Percentiles rank a stretch among this genome's conserved stretches.
phyloP scores from a whole-genome alignment of 345 rosid species.

The Hevea brasiliensis region DNA sequence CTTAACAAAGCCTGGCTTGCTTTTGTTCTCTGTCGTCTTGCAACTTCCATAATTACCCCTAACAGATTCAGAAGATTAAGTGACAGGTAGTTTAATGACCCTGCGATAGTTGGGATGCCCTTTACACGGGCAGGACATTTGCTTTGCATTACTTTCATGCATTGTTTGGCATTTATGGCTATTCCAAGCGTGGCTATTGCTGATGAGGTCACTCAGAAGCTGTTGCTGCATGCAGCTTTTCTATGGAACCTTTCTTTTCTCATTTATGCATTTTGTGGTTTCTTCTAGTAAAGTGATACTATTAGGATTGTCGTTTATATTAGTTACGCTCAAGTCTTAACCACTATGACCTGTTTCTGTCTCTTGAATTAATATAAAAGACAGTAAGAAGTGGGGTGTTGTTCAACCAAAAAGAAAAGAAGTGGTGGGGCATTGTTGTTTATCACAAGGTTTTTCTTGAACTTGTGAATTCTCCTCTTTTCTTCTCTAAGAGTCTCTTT shows the following conservation, averaged over 20 bases:
- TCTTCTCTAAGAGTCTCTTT: constrained; percentile 18
- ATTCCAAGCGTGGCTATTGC: constrained; percentile 10
- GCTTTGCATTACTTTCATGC: constrained; percentile 6
- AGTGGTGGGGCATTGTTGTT: constrained; percentile 15
- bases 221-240: constrained; percentile 8
- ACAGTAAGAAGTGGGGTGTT: constrained; percentile 5
- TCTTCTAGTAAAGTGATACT: constrained; percentile 18
- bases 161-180: constrained; percentile 23
- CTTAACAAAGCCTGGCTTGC: not conserved
- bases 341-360: constrained; percentile 10
- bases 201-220: constrained; percentile 6
- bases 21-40: constrained; percentile 10
- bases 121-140: constrained; percentile 12
- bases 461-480: not conserved
- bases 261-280: constrained; percentile 10
- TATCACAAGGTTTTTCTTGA: constrained; percentile 9
- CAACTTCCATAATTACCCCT: constrained; percentile 19
- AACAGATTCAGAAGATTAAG: constrained; percentile 5
- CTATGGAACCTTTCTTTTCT: constrained; percentile 17
- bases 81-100: constrained; percentile 16
- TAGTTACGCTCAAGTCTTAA: too few species aligned
- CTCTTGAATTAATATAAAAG: constrained; percentile 20
- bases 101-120: not conserved
- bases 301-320: constrained; percentile 21
- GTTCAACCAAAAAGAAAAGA: not conserved